Evolutionary conservation across 306 rosid genomes (phyloP), one percentile per base, ranked within the genome.

Genomic region (Abrus pulchellus): DNA sequence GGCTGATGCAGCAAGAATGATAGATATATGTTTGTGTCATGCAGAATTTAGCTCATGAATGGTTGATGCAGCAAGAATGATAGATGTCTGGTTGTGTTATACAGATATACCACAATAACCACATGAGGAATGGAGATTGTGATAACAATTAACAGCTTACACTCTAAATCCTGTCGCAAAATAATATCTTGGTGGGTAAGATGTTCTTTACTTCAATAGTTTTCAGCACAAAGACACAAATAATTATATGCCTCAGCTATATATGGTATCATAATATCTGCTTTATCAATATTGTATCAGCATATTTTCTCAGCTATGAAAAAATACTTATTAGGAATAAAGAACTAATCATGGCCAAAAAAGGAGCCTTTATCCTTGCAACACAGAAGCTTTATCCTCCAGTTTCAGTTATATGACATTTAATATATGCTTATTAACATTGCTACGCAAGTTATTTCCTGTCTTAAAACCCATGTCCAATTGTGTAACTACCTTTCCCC

Each of bases 121-220:
- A 32, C 59, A 53, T 61, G 75, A 61, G 9, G 73, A n/a, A 83
- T 67, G 49, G 48, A 74, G 44, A 67, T 69, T 50, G 66, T 41
- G 43, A 77, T 70, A 29, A 30, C 47, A 52, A 13, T 79, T 27
- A 43, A 72, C 43, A 43, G 65, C n/a, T 60, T 68, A 61, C 69
- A 45, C 74, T 74, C 40, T 20, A 68, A 73, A 74, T 54, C 74
- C 20, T 14, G 40, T 74, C 30, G 49, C 32, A 74, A 48, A 57
- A 74, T 34, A 47, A 43, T 55, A 10, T 49, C 27, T 59, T 60
- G 78, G 40, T 75, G 34, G 55, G 55, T 41, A 14, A n/a, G 57
- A 45, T 60, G 43, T 27, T 68, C 48, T 43, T 47, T 75, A 52
- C 34, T 43, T 48, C 73, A 81, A 55, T 66, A 68, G 69, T 74